Conservation (phyloP, 2,329 filamentous ascomycete species). For the Stachybotrys elegans region DNA sequence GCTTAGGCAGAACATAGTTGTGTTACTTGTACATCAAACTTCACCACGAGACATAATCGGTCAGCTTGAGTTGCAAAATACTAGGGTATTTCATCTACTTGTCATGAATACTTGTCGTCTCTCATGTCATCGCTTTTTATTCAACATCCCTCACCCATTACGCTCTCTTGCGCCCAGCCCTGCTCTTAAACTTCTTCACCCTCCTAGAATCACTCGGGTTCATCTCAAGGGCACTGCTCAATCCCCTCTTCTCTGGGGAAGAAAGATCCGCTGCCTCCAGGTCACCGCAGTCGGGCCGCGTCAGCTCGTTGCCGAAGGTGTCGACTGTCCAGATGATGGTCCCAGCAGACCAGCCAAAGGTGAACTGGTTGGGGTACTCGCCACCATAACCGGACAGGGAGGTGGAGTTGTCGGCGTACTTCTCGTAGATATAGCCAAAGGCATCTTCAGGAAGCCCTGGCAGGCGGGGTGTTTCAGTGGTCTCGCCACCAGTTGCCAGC, state of each 20-base stretch:
- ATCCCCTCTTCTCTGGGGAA: constrained; percentile 20
- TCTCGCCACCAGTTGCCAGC: constrained; percentile 61
- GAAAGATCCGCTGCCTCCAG: constrained; percentile 36
- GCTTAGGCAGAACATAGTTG: too few species aligned
- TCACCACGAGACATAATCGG: too few species aligned
- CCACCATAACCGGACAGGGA: constrained; percentile 60
- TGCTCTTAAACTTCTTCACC: constrained; percentile 39
- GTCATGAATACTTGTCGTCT: too few species aligned
- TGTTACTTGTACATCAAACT: too few species aligned
- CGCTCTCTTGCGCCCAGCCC: too few species aligned
- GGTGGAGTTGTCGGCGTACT: constrained; percentile 57
- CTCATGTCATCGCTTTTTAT: too few species aligned
- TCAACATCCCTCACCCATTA: too few species aligned
- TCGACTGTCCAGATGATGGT: constrained; percentile 63
- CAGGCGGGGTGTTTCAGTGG: constrained; percentile 45
- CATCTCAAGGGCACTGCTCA: constrained; percentile 41
- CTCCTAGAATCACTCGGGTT: constrained; percentile 39
- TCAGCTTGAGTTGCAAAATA: too few species aligned
- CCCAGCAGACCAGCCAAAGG: constrained; percentile 65
- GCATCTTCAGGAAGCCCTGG: constrained; percentile 35
- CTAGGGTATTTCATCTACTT: too few species aligned
- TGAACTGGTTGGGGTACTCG: constrained; percentile 43
- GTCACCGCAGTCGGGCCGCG: constrained; percentile 50
- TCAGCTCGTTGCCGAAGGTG: constrained; percentile 51
- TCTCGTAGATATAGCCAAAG: constrained; percentile 64